A percentile compares a stretch with the other conserved stretches of the same genome.
phyloP scores from a whole-genome alignment of 768 basidiomycete species.

The Tylopilus sp. region DNA sequence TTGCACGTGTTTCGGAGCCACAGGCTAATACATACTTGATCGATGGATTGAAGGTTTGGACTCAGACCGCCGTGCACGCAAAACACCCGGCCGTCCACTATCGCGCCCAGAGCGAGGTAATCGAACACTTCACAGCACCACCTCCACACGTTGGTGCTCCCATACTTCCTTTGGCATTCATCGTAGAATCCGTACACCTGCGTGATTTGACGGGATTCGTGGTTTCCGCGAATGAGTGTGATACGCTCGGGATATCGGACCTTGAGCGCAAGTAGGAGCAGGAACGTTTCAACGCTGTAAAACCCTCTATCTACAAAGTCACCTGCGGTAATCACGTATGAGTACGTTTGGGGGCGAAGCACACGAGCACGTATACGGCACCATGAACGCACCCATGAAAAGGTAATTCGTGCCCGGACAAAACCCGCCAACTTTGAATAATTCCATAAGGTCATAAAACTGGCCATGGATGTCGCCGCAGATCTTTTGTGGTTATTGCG shows the following conservation, averaged over 20 bases:
- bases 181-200: slow-evolving; percentile 96
- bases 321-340: slow-evolving; percentile 45
- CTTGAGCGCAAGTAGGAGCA: slow-evolving; percentile 91
- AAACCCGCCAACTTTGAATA: slow-evolving; percentile 89
- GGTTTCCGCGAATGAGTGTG: slow-evolving; percentile 95
- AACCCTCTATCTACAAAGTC: slow-evolving; percentile 98
- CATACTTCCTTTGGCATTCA: slow-evolving; percentile 96
- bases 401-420: slow-evolving; percentile 95
- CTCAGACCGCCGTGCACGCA: slow-evolving; percentile 97
- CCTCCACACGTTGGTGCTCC: slow-evolving; percentile 90
- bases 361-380: slow-evolving; percentile 1
- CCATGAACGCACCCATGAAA: slow-evolving; percentile 75
- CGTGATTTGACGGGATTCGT: slow-evolving; percentile 96
- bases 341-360: slow-evolving; percentile 4
- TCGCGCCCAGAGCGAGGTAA: slow-evolving; percentile 89
- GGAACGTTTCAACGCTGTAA: slow-evolving; percentile 95
- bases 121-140: slow-evolving; percentile 99
- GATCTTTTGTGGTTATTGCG: slow-evolving; percentile 45
- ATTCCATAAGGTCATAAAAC: slow-evolving; percentile 94
- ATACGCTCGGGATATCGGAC: slow-evolving; percentile 97
- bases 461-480: slow-evolving; percentile 98
- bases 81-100: slow-evolving; percentile 96
- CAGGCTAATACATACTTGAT: slow-evolving; percentile 62
- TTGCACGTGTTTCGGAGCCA: slow-evolving; percentile 20
- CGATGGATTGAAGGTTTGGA: slow-evolving; percentile 80